phyloP scores from a whole-genome alignment of 768 basidiomycete species.

The Bullera alba region DNA sequence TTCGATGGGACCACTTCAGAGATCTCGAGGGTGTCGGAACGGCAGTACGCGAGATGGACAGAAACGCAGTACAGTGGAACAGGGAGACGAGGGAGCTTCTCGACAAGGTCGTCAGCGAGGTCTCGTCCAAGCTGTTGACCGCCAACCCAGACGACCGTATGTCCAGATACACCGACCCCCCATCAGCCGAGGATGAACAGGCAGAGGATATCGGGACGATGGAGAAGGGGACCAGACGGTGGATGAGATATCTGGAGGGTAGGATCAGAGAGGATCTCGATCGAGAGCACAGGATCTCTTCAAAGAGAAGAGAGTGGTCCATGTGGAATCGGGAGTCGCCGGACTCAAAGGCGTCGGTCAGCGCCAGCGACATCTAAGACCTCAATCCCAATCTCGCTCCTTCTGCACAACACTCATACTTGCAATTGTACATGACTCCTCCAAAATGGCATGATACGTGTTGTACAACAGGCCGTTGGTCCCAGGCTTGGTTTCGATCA shows the following conservation, averaged over 20 bases:
- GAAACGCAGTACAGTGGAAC: conserved; percentile 68
- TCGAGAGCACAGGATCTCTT: not conserved
- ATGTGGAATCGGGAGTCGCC: too few relatives aligned
- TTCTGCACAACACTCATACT: too few relatives aligned
- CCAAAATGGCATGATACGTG: too few relatives aligned
- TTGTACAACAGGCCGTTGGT: too few relatives aligned
- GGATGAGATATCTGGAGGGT: not conserved
- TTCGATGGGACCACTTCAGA: conserved; percentile 76
- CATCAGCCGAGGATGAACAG: conserved; percentile 20
- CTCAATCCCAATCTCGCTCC: too few relatives aligned
- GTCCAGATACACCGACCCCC: too few relatives aligned
- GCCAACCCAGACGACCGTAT: not conserved
- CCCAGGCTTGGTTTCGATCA: too few relatives aligned
- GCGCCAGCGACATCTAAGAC: too few relatives aligned
- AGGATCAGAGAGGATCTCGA: not conserved
- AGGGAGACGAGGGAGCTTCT: conserved; percentile 57
- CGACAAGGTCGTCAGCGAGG: conserved; percentile 49
- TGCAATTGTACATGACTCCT: too few relatives aligned
- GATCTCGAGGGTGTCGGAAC: conserved; percentile 69
- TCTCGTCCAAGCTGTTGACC: not conserved
- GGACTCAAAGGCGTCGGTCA: too few relatives aligned
- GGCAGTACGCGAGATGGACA: conserved; percentile 71
- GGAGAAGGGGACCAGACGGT: too few relatives aligned
- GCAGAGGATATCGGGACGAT: not conserved
- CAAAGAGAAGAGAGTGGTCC: not conserved